A percentile compares a stretch with the other conserved stretches of the same genome.
phyloP scores from a whole-genome alignment of 352 stramenopile species.

The Phytophthora fragariae region DNA sequence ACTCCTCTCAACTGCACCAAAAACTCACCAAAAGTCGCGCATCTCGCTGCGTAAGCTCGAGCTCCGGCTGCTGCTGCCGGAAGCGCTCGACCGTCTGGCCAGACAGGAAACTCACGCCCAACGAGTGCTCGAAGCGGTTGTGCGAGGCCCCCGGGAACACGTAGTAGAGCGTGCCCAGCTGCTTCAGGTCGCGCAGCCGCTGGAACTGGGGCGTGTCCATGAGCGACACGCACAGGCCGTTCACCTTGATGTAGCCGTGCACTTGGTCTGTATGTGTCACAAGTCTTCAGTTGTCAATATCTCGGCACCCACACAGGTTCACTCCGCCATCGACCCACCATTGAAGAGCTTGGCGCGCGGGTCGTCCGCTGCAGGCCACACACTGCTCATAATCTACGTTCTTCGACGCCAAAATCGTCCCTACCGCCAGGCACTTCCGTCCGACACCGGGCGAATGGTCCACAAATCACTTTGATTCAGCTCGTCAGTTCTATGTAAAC shows the following conservation, averaged over 20 bases:
- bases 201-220: constrained; percentile 96
- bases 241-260: constrained; percentile 84
- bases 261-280: constrained; percentile 63
- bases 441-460: neutral
- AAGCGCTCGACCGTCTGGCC: constrained; percentile 90
- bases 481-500: neutral
- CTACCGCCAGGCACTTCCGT: neutral
- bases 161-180: constrained; percentile 93
- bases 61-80: constrained; percentile 82
- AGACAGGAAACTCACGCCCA: constrained; percentile 96
- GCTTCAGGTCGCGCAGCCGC: constrained; percentile 94
- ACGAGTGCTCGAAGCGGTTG: constrained; percentile 96
- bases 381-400: constrained; percentile 21
- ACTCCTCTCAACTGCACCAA: neutral
- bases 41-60: constrained; percentile 92
- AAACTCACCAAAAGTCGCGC: constrained; percentile 54
- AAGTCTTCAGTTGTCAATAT: constrained; percentile 14
- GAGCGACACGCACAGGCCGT: constrained; percentile 78
- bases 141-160: constrained; percentile 91
- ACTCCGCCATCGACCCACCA: constrained; percentile 32
- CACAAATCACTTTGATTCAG: neutral
- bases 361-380: constrained; percentile 33
- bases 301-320: neutral
- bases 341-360: constrained; percentile 72
- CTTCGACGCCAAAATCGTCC: neutral